Base-by-base conservation (phyloP, 805 yeast genomes). In the Cyberlindnera lachancei region DNA sequence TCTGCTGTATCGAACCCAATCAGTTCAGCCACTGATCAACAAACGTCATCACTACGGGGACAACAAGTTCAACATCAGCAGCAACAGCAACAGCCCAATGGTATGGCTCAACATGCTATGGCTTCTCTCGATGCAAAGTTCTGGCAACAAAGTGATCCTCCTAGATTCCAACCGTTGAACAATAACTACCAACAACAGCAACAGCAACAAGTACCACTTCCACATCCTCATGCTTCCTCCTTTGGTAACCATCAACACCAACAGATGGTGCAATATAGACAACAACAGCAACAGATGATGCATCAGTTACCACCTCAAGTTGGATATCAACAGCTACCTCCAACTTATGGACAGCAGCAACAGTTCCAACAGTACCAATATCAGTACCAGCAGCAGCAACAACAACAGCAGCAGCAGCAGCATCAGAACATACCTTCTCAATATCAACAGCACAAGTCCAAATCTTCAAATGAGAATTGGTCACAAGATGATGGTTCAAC, bases 401-500 rank as follows among this genome's bases (percentile, higher is more conserved):
- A 25, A n/a, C 41, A 30, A n/a, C 36, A 31, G 23, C 41, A 24
- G 11, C 39, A 25, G n/a, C 33, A 27, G 18, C 34, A 28, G 11
- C n/a, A n/a, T n/a, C n/a, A n/a, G n/a, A n/a, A n/a, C n/a, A n/a
- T n/a, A n/a, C 24, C 35, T 4, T 31, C 14, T 11, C 26, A 42
- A 28, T 35, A 48, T 28, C 44, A 44, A 20, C 50, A 50, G 20
- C 53, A 53, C 36, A 53, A 45, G 33, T 40, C 48, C 15, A 43
- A 41, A 34, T 41, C 40, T 10, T 49, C 54, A 2, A 40, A 42
- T 13, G 55, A 50, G 32, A 49, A 44, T 16, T 52, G 58, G 56
- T 52, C 56, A 18, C 61, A 43, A 40, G 60, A 52, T 50, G 63
- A 38, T 31, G 51, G 44, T 21, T 44, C 50, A 5, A 34, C 37